Evolutionary conservation across 2,329 filamentous ascomycete species (phyloP).

Genomic region (Claviceps pazoutovae): DNA sequence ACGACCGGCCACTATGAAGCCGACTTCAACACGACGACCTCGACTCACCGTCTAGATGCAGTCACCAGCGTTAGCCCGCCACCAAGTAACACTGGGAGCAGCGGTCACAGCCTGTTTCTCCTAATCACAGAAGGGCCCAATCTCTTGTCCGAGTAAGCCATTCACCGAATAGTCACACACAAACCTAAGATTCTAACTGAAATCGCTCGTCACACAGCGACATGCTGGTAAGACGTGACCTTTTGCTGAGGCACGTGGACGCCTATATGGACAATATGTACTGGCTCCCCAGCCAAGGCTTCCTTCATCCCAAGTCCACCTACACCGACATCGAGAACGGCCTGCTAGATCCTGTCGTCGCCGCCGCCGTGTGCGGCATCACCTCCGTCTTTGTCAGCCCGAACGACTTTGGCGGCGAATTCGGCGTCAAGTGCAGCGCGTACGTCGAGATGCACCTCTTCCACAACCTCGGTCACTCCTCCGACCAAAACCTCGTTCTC

Average conservation of each 20-base stretch:
- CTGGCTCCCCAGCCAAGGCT: conserved; percentile 24
- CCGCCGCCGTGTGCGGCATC: conserved; percentile 25
- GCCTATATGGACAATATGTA: conserved; percentile 26
- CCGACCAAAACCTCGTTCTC: conserved; percentile 20
- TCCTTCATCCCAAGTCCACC: conserved; percentile 22
- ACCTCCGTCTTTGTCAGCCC: conserved; percentile 23
- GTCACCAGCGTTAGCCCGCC: conserved; percentile 11
- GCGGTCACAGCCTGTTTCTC: conserved; percentile 7
- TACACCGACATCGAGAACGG: conserved; percentile 24
- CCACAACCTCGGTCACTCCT: conserved; percentile 25
- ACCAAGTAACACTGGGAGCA: conserved; percentile 5
- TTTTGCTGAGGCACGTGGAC: conserved; percentile 23
- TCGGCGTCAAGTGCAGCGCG: conserved; percentile 23
- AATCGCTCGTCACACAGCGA: conserved; percentile 12
- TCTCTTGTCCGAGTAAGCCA: conserved; percentile 17
- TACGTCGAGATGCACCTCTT: conserved; percentile 26
- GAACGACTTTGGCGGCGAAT: conserved; percentile 18
- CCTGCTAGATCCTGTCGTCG: conserved; percentile 20
- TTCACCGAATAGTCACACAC: neutral
- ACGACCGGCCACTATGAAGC: neutral
- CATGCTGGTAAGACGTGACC: conserved; percentile 19
- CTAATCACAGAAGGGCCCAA: conserved; percentile 12
- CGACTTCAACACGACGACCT: conserved; percentile 3
- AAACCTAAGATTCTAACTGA: neutral
- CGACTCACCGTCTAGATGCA: conserved; percentile 6